Evolutionary conservation across 148 eudicot species (phyloP).

Genomic region (Arctostaphylos glauca): DNA sequence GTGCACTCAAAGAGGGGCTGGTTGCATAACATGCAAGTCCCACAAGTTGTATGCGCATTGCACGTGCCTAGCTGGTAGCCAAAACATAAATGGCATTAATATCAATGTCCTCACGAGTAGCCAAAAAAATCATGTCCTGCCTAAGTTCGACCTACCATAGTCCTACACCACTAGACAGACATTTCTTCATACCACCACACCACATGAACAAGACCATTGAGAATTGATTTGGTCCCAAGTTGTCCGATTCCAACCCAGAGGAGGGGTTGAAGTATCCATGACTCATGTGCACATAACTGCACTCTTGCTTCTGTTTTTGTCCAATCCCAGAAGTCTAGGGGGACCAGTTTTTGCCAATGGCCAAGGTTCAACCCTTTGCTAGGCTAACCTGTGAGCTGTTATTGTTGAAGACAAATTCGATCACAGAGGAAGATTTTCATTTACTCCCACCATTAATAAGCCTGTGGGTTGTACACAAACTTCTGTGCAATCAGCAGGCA

Average conservation of each 20-base stretch:
- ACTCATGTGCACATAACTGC: background rate
- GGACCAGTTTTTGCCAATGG: background rate
- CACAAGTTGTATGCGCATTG: no score
- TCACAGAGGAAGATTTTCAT: background rate
- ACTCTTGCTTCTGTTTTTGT: background rate
- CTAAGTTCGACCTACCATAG: background rate
- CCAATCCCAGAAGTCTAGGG: background rate
- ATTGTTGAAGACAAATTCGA: background rate
- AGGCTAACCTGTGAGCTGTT: background rate
- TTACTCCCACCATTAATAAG: background rate
- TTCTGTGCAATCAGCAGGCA: background rate
- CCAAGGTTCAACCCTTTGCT: background rate
- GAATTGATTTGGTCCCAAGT: conserved; percentile 1
- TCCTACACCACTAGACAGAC: background rate
- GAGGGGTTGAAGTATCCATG: background rate
- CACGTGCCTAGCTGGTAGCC: no score
- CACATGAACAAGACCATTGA: no score
- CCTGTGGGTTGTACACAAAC: background rate
- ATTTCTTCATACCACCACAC: no score
- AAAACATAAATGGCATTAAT: no score
- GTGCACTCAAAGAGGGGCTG: no score
- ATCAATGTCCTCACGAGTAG: background rate
- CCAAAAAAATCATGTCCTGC: background rate
- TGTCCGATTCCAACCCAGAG: background rate
- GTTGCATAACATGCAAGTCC: no score